phyloP scores from a whole-genome alignment of 2,329 filamentous ascomycete species.

The Lecanicillium sp. region DNA sequence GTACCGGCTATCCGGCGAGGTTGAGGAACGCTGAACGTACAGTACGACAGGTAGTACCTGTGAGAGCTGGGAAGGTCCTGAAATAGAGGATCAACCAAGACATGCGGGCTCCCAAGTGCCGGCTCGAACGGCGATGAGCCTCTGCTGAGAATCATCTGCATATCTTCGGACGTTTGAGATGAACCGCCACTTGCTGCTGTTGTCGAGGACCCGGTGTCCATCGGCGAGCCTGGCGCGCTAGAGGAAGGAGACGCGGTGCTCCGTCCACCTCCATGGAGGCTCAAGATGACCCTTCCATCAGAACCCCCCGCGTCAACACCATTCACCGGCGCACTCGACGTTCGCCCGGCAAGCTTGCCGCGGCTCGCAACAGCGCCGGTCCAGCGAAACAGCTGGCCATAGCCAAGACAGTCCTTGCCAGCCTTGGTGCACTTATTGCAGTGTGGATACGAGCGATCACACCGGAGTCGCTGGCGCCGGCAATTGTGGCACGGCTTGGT shows the following conservation, averaged over 20 bases:
- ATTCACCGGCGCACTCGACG: slow-evolving; percentile 24
- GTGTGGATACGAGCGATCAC: slow-evolving; percentile 42
- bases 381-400: slow-evolving; percentile 46
- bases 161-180: slow-evolving; percentile 4
- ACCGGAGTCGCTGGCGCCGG: slow-evolving; percentile 43
- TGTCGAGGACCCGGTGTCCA: neutral
- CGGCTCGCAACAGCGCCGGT: slow-evolving; percentile 37
- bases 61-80: slow-evolving; percentile 46
- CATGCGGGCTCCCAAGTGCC: slow-evolving; percentile 24
- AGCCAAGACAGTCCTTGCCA: slow-evolving; percentile 44
- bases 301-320: neutral
- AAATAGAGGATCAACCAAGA: slow-evolving; percentile 34
- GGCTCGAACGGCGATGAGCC: slow-evolving; percentile 11
- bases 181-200: neutral
- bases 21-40: slow-evolving; percentile 17
- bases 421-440: slow-evolving; percentile 43
- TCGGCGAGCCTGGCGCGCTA: neutral
- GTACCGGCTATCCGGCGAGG: neutral
- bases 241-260: neutral
- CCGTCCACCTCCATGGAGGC: neutral
- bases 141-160: slow-evolving; percentile 19
- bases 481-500: slow-evolving; percentile 44
- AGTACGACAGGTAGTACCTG: slow-evolving; percentile 33
- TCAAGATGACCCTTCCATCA: too few relatives aligned
- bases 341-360: slow-evolving; percentile 32